Percentiles rank a stretch among this genome's conserved stretches.
phyloP scores from a whole-genome alignment of 179 eudicot species.

The Drosera spatulata region DNA sequence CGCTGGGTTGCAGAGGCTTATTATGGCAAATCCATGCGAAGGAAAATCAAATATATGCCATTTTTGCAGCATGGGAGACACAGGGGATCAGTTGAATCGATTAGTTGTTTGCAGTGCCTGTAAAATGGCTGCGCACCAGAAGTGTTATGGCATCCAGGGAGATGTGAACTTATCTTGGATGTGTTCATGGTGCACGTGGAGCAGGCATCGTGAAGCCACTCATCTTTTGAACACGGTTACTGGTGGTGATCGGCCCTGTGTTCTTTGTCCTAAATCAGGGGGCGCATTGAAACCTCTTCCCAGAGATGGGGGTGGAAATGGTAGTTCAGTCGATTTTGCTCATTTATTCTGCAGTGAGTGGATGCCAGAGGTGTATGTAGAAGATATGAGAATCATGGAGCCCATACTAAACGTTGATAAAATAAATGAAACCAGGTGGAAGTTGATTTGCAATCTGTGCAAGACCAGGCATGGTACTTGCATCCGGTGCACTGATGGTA shows the following conservation, averaged over 20 bases:
- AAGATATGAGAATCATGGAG: constrained; percentile 78
- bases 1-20: constrained; percentile 80
- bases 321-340: constrained; percentile 40
- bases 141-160: constrained; percentile 83
- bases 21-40: constrained; percentile 51
- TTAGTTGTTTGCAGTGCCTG: constrained; percentile 67
- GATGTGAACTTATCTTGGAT: constrained; percentile 49
- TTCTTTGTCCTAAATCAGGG: constrained; percentile 68
- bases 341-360: constrained; percentile 92
- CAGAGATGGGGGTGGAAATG: constrained; percentile 30
- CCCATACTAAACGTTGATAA: constrained; percentile 60
- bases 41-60: constrained; percentile 61
- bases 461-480: constrained; percentile 80
- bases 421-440: constrained; percentile 61
- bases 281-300: constrained; percentile 75
- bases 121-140: constrained; percentile 70
- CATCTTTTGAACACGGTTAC: neutral
- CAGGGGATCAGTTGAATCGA: constrained; percentile 55
- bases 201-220: constrained; percentile 13
- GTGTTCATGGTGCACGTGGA: constrained; percentile 80
- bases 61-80: constrained; percentile 73
- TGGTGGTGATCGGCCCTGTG: constrained; percentile 46
- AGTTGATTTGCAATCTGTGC: constrained; percentile 76
- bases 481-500: constrained; percentile 97
- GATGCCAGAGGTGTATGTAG: constrained; percentile 80